Evolutionary conservation across 768 basidiomycete species (phyloP), one percentile per base, ranked within the genome.

Genomic region (Scleroderma bovista): DNA sequence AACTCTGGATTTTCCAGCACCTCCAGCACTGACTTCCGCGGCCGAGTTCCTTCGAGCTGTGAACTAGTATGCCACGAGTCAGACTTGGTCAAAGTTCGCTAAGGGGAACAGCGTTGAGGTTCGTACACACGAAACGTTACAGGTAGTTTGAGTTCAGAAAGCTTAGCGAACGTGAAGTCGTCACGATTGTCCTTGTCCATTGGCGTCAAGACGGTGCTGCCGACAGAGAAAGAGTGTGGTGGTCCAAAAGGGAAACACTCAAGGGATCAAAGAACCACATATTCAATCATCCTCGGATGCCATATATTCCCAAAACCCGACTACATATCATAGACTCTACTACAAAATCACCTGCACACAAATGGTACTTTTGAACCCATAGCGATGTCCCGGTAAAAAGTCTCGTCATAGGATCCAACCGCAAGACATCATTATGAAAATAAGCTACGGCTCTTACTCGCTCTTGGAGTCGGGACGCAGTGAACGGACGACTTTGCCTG

Each of bases 131-230:
- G 80, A 61, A 93, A 83, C 10, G 93, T 92, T 10, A 95, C 80
- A 2, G 88, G 90, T 8, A 90, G 68, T 64, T 90, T 93, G 52
- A 96, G 77, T 65, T 94, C 89, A 47, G 88, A 88, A 17, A 93
- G 80, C 63, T 86, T 86, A 6, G 92, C 93, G 63, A 95, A 96
- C 2, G 91, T 93, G 60, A 93, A 91, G 66, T 96, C 93, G 58
- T 93, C 88, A 32, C 86, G 75, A 60, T 81, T 79, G 56, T 79
- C 79, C 56, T 79, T 79, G 66, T 79, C 78, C 78, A 79, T 80
- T 47, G 31, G 31, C 13, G 41, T 11, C n/a, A 22, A 20, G 15
- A 24, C 23, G 7, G 22, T 41, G 15, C 2, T 16, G 23, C 22
- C 15, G 16, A 16, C 41, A 16, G 41, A 9, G 19, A 40, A 22